These are phyloP conservation scores for Crithidia acanthocephali DNA, from an alignment of 208 protist species.

Conservation along the genomic window DNA sequence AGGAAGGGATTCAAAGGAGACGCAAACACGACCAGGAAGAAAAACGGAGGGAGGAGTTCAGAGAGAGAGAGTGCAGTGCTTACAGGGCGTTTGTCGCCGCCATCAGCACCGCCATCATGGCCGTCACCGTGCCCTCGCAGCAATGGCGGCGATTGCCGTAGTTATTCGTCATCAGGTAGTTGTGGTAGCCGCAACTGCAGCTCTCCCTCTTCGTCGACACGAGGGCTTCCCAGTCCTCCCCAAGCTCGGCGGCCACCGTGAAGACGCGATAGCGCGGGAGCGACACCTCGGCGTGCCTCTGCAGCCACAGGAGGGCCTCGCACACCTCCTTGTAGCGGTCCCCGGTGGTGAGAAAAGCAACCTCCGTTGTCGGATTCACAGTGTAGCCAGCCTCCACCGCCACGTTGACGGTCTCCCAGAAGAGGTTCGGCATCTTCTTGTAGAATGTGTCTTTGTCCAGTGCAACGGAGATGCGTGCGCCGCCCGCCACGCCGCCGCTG, in stretches of 20 bases:
- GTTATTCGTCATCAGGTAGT: slow-evolving; percentile 15
- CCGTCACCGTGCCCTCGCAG: slow-evolving; percentile 17
- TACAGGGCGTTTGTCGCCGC: slow-evolving; percentile 10
- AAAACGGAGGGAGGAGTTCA: no score
- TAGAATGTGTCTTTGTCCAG: slow-evolving; percentile 2
- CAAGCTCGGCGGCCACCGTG: slow-evolving; percentile 8
- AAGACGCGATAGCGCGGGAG: slow-evolving; percentile 36
- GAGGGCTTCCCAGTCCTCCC: slow-evolving; percentile 21
- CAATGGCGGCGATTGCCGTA: slow-evolving; percentile 25
- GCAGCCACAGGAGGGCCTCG: slow-evolving; percentile 20
- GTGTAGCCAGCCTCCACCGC: slow-evolving; percentile 18
- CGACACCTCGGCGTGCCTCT: slow-evolving; percentile 1
- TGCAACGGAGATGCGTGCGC: slow-evolving; percentile 2
- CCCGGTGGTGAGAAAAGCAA: slow-evolving; percentile 37
- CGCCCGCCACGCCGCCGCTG: background rate
- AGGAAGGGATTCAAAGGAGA: no score
- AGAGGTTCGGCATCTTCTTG: slow-evolving; percentile 1
- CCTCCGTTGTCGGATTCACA: background rate
- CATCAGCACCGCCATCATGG: slow-evolving; percentile 15
- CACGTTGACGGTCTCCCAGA: slow-evolving; percentile 16
- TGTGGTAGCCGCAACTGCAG: slow-evolving; percentile 22
- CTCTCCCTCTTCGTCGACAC: slow-evolving; percentile 5
- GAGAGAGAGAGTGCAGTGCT: no score
- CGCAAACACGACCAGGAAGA: no score
- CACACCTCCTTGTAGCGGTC: slow-evolving; percentile 20